Evolutionary conservation across 805 yeast genomes (phyloP), one percentile per base, ranked within the genome.

Genomic region (Candida ovalis): DNA sequence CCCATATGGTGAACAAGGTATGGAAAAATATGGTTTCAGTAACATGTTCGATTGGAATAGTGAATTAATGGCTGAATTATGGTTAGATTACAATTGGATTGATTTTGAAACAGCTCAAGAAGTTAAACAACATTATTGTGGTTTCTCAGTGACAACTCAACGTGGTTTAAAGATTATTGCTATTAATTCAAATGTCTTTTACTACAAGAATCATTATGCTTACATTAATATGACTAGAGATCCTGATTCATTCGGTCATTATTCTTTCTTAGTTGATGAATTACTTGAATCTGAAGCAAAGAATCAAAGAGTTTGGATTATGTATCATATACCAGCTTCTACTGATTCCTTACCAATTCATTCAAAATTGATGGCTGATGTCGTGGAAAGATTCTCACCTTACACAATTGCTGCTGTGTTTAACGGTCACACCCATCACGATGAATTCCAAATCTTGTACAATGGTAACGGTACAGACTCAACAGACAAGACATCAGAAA

Each of bases 1-100:
- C 71, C 90, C 91, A 18, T 80, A 82, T 55, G 86, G 84, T 36
- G 88, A 84, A 61, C 64, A 82, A 50, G 84, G 88, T 2, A 84
- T 82, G 48, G 60, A 67, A 30, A 58, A 62, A 36, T 73, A 76
- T 18, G 77, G 78, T 5, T 76, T 68, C 50, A 60, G 59, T 54
- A 45, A 66, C 44, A 55, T 70, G 56, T 74, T 74, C 48, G 59
- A 67, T 15, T 76, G 76, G 73, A 77, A 78, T 54, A 64, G 70
- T 4, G 77, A 76, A n/a, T 62, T 76, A 47, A 68, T 77, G 71
- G 72, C 78, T 40, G 73, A 72, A 27, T 48, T 78, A 47, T 77
- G 81, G 81, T 53, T 63, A 42, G 76, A 75, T 48, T 63, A 66
- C 46, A 71, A 66, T 12, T 78, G 82, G 82, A 51, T 76, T 28